Conservation (phyloP, 2,329 filamentous ascomycete species). For the Xylariaceae sp. region DNA sequence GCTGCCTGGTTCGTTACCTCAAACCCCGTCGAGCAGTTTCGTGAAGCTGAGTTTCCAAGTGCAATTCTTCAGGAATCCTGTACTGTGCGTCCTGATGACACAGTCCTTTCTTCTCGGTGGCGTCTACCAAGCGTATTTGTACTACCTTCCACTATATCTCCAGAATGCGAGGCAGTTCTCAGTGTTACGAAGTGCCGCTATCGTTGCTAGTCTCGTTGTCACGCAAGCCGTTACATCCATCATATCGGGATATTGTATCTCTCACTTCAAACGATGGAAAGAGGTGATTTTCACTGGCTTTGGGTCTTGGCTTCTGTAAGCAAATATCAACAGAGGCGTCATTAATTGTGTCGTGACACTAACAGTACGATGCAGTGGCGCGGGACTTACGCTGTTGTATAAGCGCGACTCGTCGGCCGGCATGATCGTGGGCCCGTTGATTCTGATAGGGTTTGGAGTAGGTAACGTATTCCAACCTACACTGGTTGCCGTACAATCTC, state of each 20-base stretch:
- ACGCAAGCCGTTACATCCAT: slow-evolving; percentile 44
- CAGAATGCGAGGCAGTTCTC: slow-evolving; percentile 47
- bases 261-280: slow-evolving; percentile 52
- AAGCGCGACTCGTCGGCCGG: slow-evolving; percentile 40
- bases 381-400: slow-evolving; percentile 50
- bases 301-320: slow-evolving; percentile 33
- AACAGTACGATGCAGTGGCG: slow-evolving; percentile 29
- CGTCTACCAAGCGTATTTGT: slow-evolving; percentile 56
- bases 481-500: slow-evolving; percentile 55
- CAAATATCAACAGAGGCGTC: background rate
- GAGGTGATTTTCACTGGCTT: slow-evolving; percentile 50
- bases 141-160: slow-evolving; percentile 60
- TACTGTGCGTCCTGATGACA: slow-evolving; percentile 50
- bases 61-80: slow-evolving; percentile 49
- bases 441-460: slow-evolving; percentile 49
- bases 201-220: slow-evolving; percentile 47
- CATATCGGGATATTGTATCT: slow-evolving; percentile 54
- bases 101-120: slow-evolving; percentile 59
- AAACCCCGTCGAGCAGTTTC: background rate
- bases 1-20: slow-evolving; percentile 43
- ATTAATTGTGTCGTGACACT: too few species aligned
- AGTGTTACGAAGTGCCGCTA: slow-evolving; percentile 44
- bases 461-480: slow-evolving; percentile 47
- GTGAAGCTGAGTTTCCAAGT: slow-evolving; percentile 28
- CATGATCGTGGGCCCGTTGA: slow-evolving; percentile 46